Base-by-base conservation (phyloP, 768 basidiomycete species). In the Mycena haematopus region DNA sequence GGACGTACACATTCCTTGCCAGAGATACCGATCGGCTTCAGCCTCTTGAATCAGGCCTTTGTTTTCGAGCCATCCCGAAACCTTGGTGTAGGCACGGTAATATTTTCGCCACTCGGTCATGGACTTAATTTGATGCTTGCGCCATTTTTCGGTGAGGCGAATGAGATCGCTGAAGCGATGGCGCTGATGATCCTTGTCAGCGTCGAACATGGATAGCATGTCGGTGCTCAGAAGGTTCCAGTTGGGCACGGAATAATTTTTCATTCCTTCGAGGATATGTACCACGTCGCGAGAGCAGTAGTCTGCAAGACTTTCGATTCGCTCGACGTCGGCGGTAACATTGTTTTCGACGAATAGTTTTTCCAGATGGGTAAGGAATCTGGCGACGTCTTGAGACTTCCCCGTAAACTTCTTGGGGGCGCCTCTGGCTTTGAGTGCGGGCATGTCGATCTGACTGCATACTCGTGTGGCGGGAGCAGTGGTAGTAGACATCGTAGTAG, bases 221-320 rank as follows among this genome's bases (percentile, higher is more conserved):
- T 35, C 51, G 8, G 27, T 36, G 21, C 22, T n/a, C 2, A 52
- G 51, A 5, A 4, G 3, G 9, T 3, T 11, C 51, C 51, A 52
- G 19, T 38, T 21, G 10, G 51, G 51, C 1, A 33, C 36, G 31
- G 51, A n/a, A 36, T 52, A 52, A 15, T 52, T 52, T 4, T 2
- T 3, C 51, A 52, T 52, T 11, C 51, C 51, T 38, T 52, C 33
- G 10, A 52, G 51, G 19, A 52, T 36, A 29, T 52, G 31, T 3
- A 52, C 33, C 31, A 52, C 51, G 3, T 38, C n/a, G 10, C 51
- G 51, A 5, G 51, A 52, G 21, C 51, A 52, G n/a, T 52, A 52
- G 21, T 52, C 33, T 8, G 51, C 51, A 31, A 52, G 35, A 19
- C 13, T 36, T 21, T 52, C 33, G 31, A 52, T n/a, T 19, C 36